phyloP scores from a whole-genome alignment of 73 alveolate species.

The Diophrys appendiculata region DNA sequence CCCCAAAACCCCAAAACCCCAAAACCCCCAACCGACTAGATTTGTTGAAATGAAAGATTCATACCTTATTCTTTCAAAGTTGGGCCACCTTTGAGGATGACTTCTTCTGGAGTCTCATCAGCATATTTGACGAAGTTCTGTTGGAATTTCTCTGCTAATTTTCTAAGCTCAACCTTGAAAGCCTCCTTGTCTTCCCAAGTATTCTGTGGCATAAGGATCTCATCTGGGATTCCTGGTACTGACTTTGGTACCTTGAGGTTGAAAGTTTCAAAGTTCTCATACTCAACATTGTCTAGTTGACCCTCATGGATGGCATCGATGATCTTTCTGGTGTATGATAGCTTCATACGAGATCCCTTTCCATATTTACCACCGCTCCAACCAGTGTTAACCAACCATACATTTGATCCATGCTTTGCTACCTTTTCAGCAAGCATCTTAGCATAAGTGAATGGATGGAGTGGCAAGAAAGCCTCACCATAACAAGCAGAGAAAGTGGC shows the following conservation, averaged over 20 bases:
- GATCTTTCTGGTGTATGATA: conserved; percentile 85
- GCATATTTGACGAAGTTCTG: conserved; percentile 52
- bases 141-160: conserved; percentile 36
- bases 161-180: conserved; percentile 21
- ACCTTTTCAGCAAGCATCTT: conserved; percentile 91
- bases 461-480: conserved; percentile 95
- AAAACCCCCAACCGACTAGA: too few species aligned
- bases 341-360: conserved; percentile 87
- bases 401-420: conserved; percentile 78
- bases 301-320: conserved; percentile 94
- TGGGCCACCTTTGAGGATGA: conserved; percentile 60
- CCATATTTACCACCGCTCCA: conserved; percentile 98
- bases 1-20: too few species aligned
- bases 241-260: conserved; percentile 77
- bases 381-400: conserved; percentile 96
- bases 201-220: conserved; percentile 72
- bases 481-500: conserved; percentile 98
- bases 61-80: background rate
- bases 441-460: conserved; percentile 93
- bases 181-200: conserved; percentile 73
- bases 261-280: conserved; percentile 60
- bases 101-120: conserved; percentile 57
- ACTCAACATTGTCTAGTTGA: conserved; percentile 63
- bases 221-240: conserved; percentile 79
- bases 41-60: background rate